A percentile compares a stretch with the other conserved stretches of the same genome.
Evolutionary conservation across 352 stramenopile genomes (phyloP).

Genomic region (Thraustochytrium sp.): DNA sequence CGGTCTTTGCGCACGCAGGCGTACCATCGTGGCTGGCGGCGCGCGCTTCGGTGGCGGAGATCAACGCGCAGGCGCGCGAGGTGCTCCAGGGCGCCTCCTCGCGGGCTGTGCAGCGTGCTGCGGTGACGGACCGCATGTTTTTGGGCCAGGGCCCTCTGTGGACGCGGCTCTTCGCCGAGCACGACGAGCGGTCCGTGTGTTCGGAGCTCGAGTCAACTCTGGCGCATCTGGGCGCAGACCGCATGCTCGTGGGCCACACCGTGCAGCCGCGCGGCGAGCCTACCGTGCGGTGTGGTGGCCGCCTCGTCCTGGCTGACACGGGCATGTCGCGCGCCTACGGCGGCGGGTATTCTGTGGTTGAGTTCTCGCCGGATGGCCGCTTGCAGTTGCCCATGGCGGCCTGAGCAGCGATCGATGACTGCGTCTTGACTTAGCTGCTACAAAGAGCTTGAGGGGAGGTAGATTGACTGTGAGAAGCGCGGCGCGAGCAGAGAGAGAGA

Average conservation of each 20-base stretch:
- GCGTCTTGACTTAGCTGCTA: neutral
- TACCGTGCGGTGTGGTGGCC: slow-evolving; percentile 12
- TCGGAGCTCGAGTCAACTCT: neutral
- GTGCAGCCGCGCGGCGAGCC: slow-evolving; percentile 18
- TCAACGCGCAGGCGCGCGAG: neutral
- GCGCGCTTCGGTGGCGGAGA: neutral
- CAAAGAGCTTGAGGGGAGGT: neutral
- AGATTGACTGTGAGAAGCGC: too few species aligned
- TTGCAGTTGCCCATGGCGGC: neutral
- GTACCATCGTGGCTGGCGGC: neutral
- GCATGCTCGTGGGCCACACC: slow-evolving; percentile 43
- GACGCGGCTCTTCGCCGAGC: slow-evolving; percentile 27
- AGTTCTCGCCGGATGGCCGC: neutral
- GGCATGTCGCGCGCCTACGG: slow-evolving; percentile 43
- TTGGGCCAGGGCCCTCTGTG: slow-evolving; percentile 22
- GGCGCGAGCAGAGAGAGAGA: neutral
- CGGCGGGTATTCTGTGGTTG: slow-evolving; percentile 14
- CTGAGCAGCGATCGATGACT: neutral
- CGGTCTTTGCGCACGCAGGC: slow-evolving; percentile 39
- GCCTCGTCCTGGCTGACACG: slow-evolving; percentile 19
- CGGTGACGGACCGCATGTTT: neutral
- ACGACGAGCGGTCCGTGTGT: neutral
- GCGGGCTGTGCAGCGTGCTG: neutral
- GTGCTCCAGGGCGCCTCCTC: neutral
- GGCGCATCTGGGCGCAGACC: neutral